Percentiles rank a stretch among this genome's conserved stretches.
Evolutionary conservation across 75 land plant genomes (phyloP).

Genomic region (Picea glauca): DNA sequence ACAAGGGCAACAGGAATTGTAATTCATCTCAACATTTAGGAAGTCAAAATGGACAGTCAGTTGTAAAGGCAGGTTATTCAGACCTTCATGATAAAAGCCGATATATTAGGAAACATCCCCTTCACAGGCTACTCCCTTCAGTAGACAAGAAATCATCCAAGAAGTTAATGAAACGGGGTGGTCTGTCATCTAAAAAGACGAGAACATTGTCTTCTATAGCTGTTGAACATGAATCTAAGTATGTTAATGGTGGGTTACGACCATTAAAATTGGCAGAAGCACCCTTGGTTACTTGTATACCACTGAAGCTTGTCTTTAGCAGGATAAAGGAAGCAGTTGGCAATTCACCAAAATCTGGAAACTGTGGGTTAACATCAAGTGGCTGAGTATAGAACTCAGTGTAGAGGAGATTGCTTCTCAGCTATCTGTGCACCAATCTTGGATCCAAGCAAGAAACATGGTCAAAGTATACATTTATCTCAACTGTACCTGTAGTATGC

Average conservation of each 20-base stretch:
- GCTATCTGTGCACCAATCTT: too few relatives aligned
- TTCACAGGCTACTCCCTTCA: conserved; percentile 14
- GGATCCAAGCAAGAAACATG: too few relatives aligned
- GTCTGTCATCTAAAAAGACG: conserved; percentile 51
- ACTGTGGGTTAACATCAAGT: conserved; percentile 9
- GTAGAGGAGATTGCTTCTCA: too few relatives aligned
- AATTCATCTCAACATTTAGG: conserved; percentile 8
- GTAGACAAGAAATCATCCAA: conserved; percentile 22
- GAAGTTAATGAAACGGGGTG: conserved; percentile 39
- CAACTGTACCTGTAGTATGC: too few relatives aligned
- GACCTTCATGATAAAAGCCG: conserved; percentile 14
- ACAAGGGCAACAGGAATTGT: not conserved
- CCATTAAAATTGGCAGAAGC: conserved; percentile 19
- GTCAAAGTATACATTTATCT: too few relatives aligned
- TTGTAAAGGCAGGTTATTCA: conserved; percentile 12
- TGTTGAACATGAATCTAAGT: conserved; percentile 23
- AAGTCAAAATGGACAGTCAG: not conserved
- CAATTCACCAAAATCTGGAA: conserved; percentile 9
- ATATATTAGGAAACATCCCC: conserved; percentile 14
- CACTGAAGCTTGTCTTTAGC: conserved; percentile 68
- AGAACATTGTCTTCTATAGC: conserved; percentile 71
- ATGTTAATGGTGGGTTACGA: conserved; percentile 1
- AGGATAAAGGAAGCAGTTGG: conserved; percentile 38
- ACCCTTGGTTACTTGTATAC: conserved; percentile 64
- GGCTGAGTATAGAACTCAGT: not conserved